These are phyloP conservation scores for Trypanosoma scelopori DNA, from an alignment of 208 protist species.

Conservation along the genomic window DNA sequence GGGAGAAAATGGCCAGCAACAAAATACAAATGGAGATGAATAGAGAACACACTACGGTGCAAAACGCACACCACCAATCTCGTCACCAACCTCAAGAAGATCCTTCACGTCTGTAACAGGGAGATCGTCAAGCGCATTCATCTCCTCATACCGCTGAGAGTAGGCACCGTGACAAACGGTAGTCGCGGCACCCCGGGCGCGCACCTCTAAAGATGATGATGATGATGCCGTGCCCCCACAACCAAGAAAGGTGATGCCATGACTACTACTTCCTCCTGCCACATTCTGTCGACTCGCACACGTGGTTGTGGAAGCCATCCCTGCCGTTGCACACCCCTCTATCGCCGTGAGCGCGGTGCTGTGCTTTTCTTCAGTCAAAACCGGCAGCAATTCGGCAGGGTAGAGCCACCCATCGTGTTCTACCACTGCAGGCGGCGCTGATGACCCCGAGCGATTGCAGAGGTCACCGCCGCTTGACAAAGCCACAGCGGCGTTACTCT, in stretches of 20 bases:
- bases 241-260: constrained; percentile 15
- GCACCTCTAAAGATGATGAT: not conserved
- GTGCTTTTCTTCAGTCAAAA: not conserved
- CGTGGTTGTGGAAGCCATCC: no score
- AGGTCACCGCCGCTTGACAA: no score
- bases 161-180: not conserved
- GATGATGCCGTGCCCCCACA: not conserved
- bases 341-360: no score
- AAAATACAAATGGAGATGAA: not conserved
- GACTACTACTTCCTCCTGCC: not conserved
- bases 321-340: not conserved
- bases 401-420: constrained; percentile 68
- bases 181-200: not conserved
- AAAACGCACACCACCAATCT: constrained; percentile 60
- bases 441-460: no score
- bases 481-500: not conserved
- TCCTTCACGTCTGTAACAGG: constrained; percentile 30
- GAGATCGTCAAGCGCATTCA: constrained; percentile 37
- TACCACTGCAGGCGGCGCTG: constrained; percentile 25
- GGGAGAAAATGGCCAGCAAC: not conserved
- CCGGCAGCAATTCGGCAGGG: constrained; percentile 39
- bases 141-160: constrained; percentile 33
- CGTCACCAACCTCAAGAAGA: constrained; percentile 61
- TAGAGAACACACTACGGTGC: constrained; percentile 1
- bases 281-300: not conserved